Evolutionary conservation across 208 protist genomes (phyloP).

Genomic region (Trypanosoma rangeli): DNA sequence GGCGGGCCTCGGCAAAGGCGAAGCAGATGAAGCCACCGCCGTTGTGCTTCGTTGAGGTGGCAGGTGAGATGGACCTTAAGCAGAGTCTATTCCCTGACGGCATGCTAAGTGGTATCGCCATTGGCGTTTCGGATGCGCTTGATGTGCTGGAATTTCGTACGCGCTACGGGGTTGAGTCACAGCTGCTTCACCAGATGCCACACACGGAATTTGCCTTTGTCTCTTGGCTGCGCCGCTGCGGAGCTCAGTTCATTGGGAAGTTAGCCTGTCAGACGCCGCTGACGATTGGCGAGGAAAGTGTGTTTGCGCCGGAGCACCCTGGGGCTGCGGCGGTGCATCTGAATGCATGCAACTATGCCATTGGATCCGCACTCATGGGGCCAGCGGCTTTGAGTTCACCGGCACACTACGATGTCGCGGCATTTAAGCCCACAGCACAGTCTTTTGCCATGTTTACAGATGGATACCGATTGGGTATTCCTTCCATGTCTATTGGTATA

Average conservation of each 20-base stretch:
- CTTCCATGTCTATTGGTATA: conserved; percentile 80
- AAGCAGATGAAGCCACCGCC: conserved; percentile 27
- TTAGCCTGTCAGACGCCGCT: conserved; percentile 68
- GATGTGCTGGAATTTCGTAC: conserved; percentile 77
- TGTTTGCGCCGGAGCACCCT: conserved; percentile 54
- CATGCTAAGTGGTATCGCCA: conserved; percentile 73
- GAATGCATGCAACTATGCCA: conserved; percentile 75
- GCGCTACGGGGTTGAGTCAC: conserved; percentile 54
- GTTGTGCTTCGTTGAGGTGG: conserved; percentile 67
- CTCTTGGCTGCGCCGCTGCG: conserved; percentile 75
- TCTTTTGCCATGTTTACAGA: conserved; percentile 85
- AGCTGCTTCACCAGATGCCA: conserved; percentile 52
- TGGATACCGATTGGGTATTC: conserved; percentile 53
- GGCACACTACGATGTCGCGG: conserved; percentile 65
- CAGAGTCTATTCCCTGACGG: conserved; percentile 54
- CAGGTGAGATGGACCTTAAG: conserved; percentile 47
- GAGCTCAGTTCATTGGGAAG: conserved; percentile 79
- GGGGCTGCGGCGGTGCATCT: conserved; percentile 46
- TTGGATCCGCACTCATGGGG: conserved; percentile 70
- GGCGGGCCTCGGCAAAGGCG: conserved; percentile 19
- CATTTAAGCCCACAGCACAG: conserved; percentile 88
- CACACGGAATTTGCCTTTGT: conserved; percentile 75
- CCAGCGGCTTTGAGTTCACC: conserved; percentile 63
- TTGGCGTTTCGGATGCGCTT: conserved; percentile 74
- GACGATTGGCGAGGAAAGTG: conserved; percentile 58